phyloP scores from a whole-genome alignment of 2,329 filamentous ascomycete genomes.

The Fusarium marasasianum region DNA sequence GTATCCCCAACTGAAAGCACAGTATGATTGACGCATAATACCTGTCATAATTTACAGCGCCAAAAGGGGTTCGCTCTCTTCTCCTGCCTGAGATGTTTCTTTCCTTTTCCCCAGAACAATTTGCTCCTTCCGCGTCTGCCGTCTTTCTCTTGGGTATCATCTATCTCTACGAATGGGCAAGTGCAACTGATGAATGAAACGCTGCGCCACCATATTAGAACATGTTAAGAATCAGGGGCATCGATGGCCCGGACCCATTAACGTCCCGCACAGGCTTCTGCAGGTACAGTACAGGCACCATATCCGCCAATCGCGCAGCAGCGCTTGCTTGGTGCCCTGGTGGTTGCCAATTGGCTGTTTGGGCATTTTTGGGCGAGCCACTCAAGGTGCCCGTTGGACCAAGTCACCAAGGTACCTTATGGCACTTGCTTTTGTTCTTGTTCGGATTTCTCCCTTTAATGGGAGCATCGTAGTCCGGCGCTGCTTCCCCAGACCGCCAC shows the following conservation, averaged over 20 bases:
- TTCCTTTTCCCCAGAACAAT: conserved; percentile 2
- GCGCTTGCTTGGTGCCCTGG: conserved; percentile 17
- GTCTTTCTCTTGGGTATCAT: conserved; percentile 27
- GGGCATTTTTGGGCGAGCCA: conserved; percentile 4
- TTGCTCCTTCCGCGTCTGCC: conserved; percentile 19
- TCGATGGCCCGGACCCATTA: conserved; percentile 13
- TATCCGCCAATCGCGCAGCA: conserved; percentile 32
- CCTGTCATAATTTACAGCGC: background rate
- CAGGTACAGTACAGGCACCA: conserved; percentile 38
- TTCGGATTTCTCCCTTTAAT: conserved; percentile 6
- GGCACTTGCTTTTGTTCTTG: conserved; percentile 4
- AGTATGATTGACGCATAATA: background rate
- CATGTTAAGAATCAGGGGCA: conserved; percentile 25
- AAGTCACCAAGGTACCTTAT: background rate
- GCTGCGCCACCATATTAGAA: conserved; percentile 41
- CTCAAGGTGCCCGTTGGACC: background rate
- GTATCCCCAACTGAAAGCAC: background rate
- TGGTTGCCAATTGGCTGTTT: background rate
- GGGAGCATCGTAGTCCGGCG: background rate
- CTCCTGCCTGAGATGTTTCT: conserved; percentile 17
- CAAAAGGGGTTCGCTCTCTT: conserved; percentile 8
- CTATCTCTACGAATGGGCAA: conserved; percentile 28
- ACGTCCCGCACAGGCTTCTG: conserved; percentile 23
- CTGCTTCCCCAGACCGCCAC: conserved; percentile 28
- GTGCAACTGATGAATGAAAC: conserved; percentile 39